Conservation (phyloP, 768 basidiomycete species). For the Cantharellus anzutake region DNA sequence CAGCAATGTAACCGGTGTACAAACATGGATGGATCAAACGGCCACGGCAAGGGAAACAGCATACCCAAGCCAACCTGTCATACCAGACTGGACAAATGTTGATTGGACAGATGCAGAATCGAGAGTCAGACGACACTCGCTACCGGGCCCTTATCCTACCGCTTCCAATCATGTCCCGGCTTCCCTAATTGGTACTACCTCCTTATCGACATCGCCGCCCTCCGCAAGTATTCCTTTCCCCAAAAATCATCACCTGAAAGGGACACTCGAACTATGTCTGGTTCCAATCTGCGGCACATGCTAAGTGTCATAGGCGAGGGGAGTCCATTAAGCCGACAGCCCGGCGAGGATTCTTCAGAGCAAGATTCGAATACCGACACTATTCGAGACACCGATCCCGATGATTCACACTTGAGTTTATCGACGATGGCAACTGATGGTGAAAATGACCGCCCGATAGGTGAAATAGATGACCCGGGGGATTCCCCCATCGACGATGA, state of each 20-base stretch:
- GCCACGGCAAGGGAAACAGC: neutral
- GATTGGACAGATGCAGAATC: neutral
- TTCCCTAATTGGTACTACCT: neutral
- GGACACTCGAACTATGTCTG: neutral
- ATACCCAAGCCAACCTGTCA: neutral
- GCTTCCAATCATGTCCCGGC: neutral
- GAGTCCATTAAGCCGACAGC: neutral
- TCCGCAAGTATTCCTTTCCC: neutral
- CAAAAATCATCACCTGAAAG: neutral
- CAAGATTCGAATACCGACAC: neutral
- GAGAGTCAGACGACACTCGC: neutral
- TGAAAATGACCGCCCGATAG: neutral
- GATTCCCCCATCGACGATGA: neutral
- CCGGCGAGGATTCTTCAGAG: neutral
- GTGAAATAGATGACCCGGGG: neutral
- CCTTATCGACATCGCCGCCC: constrained; percentile 1
- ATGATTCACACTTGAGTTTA: neutral
- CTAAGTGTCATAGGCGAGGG: constrained; percentile 3
- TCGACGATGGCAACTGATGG: neutral
- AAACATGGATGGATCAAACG: neutral
- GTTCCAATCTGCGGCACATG: constrained; percentile 7
- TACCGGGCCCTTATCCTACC: constrained; percentile 1
- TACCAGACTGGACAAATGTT: neutral
- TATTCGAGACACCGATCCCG: neutral
- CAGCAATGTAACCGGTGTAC: neutral